Conservation (phyloP, 1,139 yeast species). For the Hyphopichia wangnamkhiaoensis region DNA sequence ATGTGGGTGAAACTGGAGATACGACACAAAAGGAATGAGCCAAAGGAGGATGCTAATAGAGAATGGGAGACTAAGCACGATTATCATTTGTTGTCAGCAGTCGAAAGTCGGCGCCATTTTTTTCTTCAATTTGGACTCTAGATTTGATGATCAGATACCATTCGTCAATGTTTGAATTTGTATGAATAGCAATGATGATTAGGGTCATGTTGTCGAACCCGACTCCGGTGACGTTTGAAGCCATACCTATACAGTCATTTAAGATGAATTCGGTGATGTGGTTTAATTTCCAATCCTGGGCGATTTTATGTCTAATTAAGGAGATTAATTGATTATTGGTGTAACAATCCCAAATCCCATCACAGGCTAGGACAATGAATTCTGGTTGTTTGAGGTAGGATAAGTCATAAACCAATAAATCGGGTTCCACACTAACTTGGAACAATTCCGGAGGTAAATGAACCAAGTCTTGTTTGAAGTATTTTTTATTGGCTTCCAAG, state of each 20-base stretch:
- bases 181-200: constrained; percentile 62
- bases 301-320: constrained; percentile 57
- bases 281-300: constrained; percentile 57
- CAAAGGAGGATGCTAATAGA: neutral
- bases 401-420: constrained; percentile 55
- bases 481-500: constrained; percentile 20
- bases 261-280: constrained; percentile 59
- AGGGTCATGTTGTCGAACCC: constrained; percentile 84
- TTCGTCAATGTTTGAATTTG: constrained; percentile 41
- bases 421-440: constrained; percentile 73
- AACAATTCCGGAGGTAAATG: constrained; percentile 43
- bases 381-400: constrained; percentile 48
- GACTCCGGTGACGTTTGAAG: constrained; percentile 71
- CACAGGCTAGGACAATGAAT: constrained; percentile 70
- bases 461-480: constrained; percentile 22
- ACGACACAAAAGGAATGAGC: neutral
- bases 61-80: too few species aligned
- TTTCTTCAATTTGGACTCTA: constrained; percentile 45
- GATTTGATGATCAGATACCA: constrained; percentile 61
- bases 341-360: constrained; percentile 82
- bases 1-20: too few species aligned
- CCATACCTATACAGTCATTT: constrained; percentile 71
- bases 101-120: neutral
- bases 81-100: constrained; percentile 1
- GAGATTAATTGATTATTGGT: constrained; percentile 55